Percentiles rank a stretch among this genome's conserved stretches.
phyloP scores from a whole-genome alignment of 164 flowering plant genomes.

The Annona cherimola region DNA sequence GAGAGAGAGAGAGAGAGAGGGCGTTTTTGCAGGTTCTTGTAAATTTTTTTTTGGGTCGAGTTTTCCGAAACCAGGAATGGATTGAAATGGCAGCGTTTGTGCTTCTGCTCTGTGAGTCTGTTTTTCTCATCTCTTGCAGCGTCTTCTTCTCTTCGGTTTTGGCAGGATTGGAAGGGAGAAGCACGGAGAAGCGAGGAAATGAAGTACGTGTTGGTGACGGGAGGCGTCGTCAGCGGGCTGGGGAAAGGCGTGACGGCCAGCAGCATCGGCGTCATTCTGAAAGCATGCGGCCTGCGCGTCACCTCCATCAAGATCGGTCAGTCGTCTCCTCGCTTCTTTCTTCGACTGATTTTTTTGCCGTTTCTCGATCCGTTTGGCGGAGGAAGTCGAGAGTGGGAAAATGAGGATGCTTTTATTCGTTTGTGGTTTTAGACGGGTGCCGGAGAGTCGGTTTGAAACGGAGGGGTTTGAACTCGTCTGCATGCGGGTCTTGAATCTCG shows the following conservation, averaged over 20 bases:
- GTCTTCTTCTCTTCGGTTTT: not conserved
- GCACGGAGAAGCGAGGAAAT: conserved; percentile 22
- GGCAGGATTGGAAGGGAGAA: conserved; percentile 14
- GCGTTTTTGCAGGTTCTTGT: not conserved
- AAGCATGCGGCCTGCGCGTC: conserved; percentile 89
- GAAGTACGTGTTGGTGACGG: conserved; percentile 95
- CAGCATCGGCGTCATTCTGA: conserved; percentile 81
- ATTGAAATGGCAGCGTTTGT: not conserved
- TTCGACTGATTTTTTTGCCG: not conserved
- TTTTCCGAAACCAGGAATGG: not conserved
- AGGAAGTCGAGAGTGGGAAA: not conserved
- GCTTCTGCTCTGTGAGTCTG: not conserved
- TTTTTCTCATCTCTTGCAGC: not conserved
- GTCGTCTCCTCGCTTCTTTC: not conserved
- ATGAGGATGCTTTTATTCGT: not conserved
- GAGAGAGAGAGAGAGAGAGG: not conserved
- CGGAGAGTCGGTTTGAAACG: not conserved
- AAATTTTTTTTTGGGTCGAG: not conserved
- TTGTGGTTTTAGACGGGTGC: not conserved
- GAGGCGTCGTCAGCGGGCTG: conserved; percentile 97
- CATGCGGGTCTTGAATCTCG: not conserved
- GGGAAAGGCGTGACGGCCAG: conserved; percentile 98
- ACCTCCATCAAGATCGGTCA: conserved; percentile 90
- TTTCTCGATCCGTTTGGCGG: not conserved
- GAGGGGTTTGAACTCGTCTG: not conserved